Conservation (phyloP, 2,329 filamentous ascomycete genomes). For the Pestalotiopsis sp. region DNA sequence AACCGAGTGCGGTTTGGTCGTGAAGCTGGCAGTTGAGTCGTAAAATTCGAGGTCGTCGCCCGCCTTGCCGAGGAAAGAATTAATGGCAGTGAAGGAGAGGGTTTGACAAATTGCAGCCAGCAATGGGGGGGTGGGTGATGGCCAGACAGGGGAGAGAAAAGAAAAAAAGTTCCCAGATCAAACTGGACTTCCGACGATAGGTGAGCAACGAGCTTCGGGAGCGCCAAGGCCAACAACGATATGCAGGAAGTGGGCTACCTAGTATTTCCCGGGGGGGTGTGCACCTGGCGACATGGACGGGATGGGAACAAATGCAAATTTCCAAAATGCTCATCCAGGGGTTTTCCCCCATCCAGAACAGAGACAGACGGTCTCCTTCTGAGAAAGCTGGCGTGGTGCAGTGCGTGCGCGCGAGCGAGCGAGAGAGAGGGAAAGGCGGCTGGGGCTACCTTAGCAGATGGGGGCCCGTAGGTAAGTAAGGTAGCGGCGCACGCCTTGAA, state of each 20-base stretch:
- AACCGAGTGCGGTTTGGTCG: neutral
- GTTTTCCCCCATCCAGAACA: constrained; percentile 4
- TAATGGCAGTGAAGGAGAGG: neutral
- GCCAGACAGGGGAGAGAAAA: neutral
- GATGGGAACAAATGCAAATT: constrained; percentile 10
- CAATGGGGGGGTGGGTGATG: neutral
- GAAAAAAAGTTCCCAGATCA: neutral
- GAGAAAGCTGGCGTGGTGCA: constrained; percentile 3
- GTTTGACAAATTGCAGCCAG: neutral
- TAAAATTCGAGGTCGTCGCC: constrained; percentile 3
- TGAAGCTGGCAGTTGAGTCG: neutral
- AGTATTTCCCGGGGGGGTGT: neutral
- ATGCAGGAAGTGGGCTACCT: neutral
- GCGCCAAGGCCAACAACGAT: constrained; percentile 3
- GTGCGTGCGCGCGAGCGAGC: neutral
- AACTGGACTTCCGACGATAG: neutral
- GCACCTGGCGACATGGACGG: neutral
- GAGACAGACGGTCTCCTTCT: neutral
- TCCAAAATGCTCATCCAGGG: constrained; percentile 6
- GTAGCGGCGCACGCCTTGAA: neutral
- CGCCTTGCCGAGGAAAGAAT: neutral
- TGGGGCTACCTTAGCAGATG: neutral
- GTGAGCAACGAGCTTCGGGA: neutral
- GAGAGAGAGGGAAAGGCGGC: neutral
- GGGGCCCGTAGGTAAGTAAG: neutral